phyloP scores from a whole-genome alignment of 768 basidiomycete genomes.

The Psilocybe azurescens region DNA sequence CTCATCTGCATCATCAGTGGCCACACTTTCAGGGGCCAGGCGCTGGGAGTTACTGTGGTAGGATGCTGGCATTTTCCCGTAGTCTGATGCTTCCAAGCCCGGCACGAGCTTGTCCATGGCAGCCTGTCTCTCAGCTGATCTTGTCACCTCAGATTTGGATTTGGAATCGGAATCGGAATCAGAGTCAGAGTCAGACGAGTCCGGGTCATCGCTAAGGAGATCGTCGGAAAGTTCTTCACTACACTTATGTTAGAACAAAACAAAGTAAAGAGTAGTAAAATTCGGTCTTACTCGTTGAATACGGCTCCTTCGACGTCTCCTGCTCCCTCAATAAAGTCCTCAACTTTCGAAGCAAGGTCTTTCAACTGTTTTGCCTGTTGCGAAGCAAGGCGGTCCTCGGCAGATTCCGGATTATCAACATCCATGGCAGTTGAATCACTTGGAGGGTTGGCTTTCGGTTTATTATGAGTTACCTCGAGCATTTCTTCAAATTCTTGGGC shows the following conservation, averaged over 20 bases:
- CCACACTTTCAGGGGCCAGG: slow-evolving; percentile 51
- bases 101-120: slow-evolving; percentile 86
- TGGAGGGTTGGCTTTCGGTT: slow-evolving; percentile 14
- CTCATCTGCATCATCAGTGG: slow-evolving; percentile 45
- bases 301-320: slow-evolving; percentile 89
- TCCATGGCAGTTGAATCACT: slow-evolving; percentile 51
- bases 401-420: slow-evolving; percentile 39
- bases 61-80: slow-evolving; percentile 84
- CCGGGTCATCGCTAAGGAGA: slow-evolving; percentile 57
- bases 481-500: slow-evolving; percentile 77
- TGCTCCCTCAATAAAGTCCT: slow-evolving; percentile 88
- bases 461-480: slow-evolving; percentile 53
- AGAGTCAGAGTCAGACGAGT: slow-evolving; percentile 42
- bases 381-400: slow-evolving; percentile 59
- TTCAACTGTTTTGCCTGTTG: slow-evolving; percentile 75
- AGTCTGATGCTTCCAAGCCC: slow-evolving; percentile 79
- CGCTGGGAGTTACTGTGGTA: slow-evolving; percentile 75
- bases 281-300: slow-evolving; percentile 80
- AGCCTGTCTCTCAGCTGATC: slow-evolving; percentile 52
- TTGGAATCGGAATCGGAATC: slow-evolving; percentile 40
- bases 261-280: background rate
- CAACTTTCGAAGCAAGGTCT: slow-evolving; percentile 83
- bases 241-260: slow-evolving; percentile 7
- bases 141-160: slow-evolving; percentile 27
- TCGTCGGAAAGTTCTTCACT: slow-evolving; percentile 79